Conservation (phyloP, 2,329 filamentous ascomycete genomes). For the Aspergillus candidus region DNA sequence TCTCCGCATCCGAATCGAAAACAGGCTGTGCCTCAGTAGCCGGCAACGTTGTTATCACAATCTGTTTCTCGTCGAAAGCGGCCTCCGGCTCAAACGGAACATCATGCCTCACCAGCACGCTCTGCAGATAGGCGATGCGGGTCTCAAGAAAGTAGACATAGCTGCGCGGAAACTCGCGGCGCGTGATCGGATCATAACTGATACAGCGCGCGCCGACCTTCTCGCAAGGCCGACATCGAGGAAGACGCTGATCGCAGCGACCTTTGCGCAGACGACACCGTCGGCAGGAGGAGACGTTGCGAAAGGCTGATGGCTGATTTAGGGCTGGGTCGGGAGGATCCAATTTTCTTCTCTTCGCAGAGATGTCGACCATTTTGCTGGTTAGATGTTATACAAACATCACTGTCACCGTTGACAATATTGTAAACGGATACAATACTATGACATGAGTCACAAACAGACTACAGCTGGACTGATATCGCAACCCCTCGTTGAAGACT, state of each 20-base stretch:
- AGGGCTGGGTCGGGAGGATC: too few relatives aligned
- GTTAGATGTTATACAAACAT: too few relatives aligned
- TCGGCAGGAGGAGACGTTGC: constrained; percentile 81
- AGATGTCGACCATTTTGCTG: too few relatives aligned
- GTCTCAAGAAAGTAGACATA: constrained; percentile 85
- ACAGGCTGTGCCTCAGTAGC: too few relatives aligned
- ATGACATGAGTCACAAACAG: too few relatives aligned
- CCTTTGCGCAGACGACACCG: constrained; percentile 79
- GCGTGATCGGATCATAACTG: constrained; percentile 86
- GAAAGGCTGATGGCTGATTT: constrained; percentile 42
- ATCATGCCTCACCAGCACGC: constrained; percentile 57
- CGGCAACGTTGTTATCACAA: constrained; percentile 23
- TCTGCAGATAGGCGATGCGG: constrained; percentile 68
- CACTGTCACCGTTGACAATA: too few relatives aligned
- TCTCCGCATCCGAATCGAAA: too few relatives aligned
- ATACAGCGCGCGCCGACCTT: constrained; percentile 79
- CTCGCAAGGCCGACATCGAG: constrained; percentile 75
- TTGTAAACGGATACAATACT: too few relatives aligned
- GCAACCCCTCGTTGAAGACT: too few relatives aligned
- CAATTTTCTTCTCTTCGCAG: too few relatives aligned
- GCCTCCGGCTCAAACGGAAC: constrained; percentile 61
- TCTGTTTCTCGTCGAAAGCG: constrained; percentile 45
- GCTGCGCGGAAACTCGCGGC: constrained; percentile 74
- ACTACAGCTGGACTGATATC: too few relatives aligned
- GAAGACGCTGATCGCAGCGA: constrained; percentile 76